Evolutionary conservation across 768 basidiomycete species (phyloP).

Genomic region (Suillus tomentosus): DNA sequence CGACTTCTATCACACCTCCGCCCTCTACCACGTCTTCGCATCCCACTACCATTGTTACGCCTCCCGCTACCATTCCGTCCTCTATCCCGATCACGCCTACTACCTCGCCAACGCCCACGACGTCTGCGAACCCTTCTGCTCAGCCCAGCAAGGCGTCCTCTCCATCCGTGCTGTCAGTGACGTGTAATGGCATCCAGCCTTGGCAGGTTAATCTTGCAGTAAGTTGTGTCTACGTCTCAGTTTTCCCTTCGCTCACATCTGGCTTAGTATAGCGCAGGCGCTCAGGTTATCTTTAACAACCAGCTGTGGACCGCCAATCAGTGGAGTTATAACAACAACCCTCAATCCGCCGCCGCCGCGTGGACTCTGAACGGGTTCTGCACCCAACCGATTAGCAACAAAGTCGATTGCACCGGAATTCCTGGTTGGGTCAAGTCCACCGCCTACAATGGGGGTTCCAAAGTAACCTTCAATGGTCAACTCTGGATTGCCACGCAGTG

Average conservation of each 20-base stretch:
- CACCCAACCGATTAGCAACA: conserved; percentile 25
- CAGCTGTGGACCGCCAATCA: conserved; percentile 28
- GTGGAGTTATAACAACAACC: conserved; percentile 28
- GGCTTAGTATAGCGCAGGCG: conserved; percentile 26
- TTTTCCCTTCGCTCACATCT: background rate
- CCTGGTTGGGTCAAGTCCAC: conserved; percentile 19
- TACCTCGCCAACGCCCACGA: background rate
- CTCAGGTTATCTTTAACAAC: conserved; percentile 23
- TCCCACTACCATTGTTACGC: too few species aligned
- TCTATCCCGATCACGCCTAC: background rate
- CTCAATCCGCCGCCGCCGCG: conserved; percentile 17
- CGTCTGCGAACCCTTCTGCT: background rate
- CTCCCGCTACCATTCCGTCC: too few species aligned
- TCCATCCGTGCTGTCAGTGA: background rate
- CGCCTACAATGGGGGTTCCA: conserved; percentile 22
- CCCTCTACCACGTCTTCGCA: too few species aligned
- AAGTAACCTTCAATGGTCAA: conserved; percentile 18
- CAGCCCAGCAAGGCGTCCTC: background rate
- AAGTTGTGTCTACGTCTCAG: fast-evolving
- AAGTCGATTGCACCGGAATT: conserved; percentile 25
- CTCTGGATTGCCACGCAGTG: conserved; percentile 32
- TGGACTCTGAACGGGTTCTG: conserved; percentile 20
- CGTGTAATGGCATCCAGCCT: conserved; percentile 5
- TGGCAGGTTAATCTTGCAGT: conserved; percentile 30
- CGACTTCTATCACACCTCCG: too few species aligned